A percentile compares a stretch with the other conserved stretches of the same genome.
These are phyloP conservation scores for Scalesia atractyloides DNA, from an alignment of 129 eudicot species.

Conservation along the genomic window DNA sequence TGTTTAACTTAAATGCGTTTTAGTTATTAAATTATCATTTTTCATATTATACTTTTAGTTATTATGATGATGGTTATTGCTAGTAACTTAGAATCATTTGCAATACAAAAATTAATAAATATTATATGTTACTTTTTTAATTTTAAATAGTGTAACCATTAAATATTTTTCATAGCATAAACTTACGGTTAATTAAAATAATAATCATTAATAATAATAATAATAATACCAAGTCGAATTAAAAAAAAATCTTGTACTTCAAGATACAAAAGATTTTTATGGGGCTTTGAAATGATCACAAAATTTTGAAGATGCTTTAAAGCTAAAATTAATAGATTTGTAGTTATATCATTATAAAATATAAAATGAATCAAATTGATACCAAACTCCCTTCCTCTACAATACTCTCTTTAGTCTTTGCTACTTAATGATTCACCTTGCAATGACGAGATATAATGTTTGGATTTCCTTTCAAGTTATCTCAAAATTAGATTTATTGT, in stretches of 20 bases:
- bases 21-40: too few species aligned
- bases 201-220: too few species aligned
- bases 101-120: too few species aligned
- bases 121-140: too few species aligned
- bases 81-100: too few species aligned
- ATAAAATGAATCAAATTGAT: neutral
- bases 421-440: neutral
- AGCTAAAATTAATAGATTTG: neutral
- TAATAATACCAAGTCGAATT: too few species aligned
- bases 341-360: neutral
- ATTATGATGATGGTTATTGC: too few species aligned
- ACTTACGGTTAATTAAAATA: too few species aligned
- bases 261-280: neutral
- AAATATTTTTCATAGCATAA: too few species aligned
- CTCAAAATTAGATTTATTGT: neutral
- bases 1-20: too few species aligned
- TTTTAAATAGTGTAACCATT: too few species aligned
- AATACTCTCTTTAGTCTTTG: neutral
- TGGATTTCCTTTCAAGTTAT: neutral
- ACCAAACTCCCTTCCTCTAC: slow-evolving; percentile 7
- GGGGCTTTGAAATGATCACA: slow-evolving; percentile 2
- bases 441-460: neutral
- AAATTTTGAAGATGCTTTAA: neutral
- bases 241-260: neutral
- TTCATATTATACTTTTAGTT: too few species aligned